Evolutionary conservation across 2,329 filamentous ascomycete species (phyloP).

Genomic region (Phoma herbarum): DNA sequence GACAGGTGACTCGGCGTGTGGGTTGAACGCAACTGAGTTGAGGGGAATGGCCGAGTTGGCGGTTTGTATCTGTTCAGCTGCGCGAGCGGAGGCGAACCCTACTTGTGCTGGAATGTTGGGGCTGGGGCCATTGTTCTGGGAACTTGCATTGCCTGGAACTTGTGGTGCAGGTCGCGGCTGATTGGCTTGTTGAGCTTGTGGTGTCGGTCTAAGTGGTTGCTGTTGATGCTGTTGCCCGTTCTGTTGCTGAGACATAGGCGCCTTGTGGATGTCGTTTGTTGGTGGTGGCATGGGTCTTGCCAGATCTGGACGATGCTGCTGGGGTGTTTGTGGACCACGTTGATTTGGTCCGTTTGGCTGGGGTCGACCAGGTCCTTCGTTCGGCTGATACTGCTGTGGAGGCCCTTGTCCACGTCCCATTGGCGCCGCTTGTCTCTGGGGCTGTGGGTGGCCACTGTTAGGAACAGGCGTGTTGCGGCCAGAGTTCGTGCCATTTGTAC

Average conservation of each 20-base stretch:
- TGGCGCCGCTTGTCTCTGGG: constrained; percentile 37
- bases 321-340: constrained; percentile 42
- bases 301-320: constrained; percentile 34
- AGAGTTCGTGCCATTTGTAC: constrained; percentile 26
- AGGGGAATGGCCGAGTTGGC: constrained; percentile 40
- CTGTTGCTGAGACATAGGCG: constrained; percentile 31
- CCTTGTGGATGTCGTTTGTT: constrained; percentile 31
- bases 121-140: constrained; percentile 27
- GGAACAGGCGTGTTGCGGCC: constrained; percentile 34
- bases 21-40: constrained; percentile 56
- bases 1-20: constrained; percentile 66
- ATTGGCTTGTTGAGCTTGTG: constrained; percentile 33
- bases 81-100: constrained; percentile 59
- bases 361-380: constrained; percentile 32
- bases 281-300: constrained; percentile 35
- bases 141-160: constrained; percentile 14
- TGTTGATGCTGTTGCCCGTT: constrained; percentile 31
- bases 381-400: constrained; percentile 38
- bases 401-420: constrained; percentile 31
- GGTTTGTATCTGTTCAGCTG: constrained; percentile 53
- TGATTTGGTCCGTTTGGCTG: constrained; percentile 37
- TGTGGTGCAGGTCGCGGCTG: constrained; percentile 28
- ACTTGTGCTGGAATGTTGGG: constrained; percentile 42
- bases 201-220: constrained; percentile 36
- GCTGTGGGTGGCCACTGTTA: constrained; percentile 33